phyloP scores from a whole-genome alignment of 139 green algal genomes.

The Tetraselmis striata region DNA sequence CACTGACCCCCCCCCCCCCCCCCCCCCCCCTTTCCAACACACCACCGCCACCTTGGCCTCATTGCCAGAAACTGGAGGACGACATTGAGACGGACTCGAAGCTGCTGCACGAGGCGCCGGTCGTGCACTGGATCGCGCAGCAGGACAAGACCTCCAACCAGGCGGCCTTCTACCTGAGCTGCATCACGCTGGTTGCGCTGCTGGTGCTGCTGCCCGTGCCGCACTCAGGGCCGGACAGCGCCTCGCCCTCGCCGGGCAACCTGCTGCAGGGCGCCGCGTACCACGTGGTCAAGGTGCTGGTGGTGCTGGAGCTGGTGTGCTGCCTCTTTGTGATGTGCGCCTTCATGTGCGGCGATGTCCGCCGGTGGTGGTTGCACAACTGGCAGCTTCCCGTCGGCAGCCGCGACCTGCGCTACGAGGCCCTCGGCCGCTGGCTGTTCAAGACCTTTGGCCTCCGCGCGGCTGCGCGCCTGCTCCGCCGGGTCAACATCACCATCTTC shows the following conservation, averaged over 20 bases:
- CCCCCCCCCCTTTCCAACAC: too few species aligned
- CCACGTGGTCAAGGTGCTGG: background rate
- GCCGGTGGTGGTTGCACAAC: background rate
- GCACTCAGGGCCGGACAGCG: background rate
- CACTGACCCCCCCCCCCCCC: too few species aligned
- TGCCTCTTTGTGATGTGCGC: background rate
- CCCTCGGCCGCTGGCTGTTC: background rate
- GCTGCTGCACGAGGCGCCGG: background rate
- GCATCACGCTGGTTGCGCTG: background rate
- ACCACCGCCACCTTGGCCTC: too few species aligned
- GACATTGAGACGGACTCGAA: background rate
- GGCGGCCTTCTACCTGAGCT: background rate
- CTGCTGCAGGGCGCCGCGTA: background rate
- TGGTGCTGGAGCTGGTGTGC: background rate
- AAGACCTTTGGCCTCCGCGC: background rate
- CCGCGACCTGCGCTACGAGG: background rate
- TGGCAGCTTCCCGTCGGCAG: background rate
- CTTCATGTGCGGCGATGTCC: background rate
- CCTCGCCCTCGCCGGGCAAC: background rate
- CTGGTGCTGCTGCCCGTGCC: background rate
- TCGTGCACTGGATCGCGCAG: background rate
- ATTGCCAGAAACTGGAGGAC: background rate
- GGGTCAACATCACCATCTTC: background rate
- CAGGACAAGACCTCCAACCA: background rate
- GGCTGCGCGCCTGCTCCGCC: background rate